Evolutionary conservation across 805 yeast species (phyloP).

Genomic region (Candida nanaspora): DNA sequence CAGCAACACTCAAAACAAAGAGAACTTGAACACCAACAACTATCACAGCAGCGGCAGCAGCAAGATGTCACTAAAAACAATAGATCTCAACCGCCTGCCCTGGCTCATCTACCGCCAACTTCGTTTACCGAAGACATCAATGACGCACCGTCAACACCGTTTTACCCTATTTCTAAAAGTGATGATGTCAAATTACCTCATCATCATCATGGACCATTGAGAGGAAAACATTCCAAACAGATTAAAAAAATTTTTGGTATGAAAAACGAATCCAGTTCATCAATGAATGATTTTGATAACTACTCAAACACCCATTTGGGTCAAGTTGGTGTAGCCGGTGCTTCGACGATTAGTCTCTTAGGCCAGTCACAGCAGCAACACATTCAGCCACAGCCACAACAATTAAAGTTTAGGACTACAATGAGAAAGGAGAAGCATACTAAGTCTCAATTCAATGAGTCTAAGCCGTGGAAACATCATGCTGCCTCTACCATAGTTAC

Average conservation of each 20-base stretch:
- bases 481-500: conserved; percentile 40
- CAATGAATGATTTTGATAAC: not conserved
- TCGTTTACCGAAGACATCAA: not conserved
- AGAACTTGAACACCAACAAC: not conserved
- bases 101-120: not conserved
- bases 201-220: conserved; percentile 17
- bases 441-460: conserved; percentile 59
- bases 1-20: not conserved
- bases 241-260: conserved; percentile 16
- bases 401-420: conserved; percentile 42
- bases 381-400: conserved; percentile 9
- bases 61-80: too few species aligned
- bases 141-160: not conserved
- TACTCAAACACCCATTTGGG: not conserved
- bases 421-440: conserved; percentile 39
- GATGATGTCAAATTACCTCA: conserved; percentile 10
- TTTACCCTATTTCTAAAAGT: conserved; percentile 11
- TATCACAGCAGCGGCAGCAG: not conserved
- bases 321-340: too few species aligned
- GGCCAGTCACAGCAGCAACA: too few species aligned
- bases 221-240: conserved; percentile 15
- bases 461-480: conserved; percentile 93
- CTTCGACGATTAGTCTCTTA: too few species aligned
- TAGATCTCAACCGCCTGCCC: too few species aligned
- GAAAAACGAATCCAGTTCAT: not conserved